Evolutionary conservation across 495 filamentous ascomycete species (phyloP).

Genomic region (Oleoguttula mirabilis): DNA sequence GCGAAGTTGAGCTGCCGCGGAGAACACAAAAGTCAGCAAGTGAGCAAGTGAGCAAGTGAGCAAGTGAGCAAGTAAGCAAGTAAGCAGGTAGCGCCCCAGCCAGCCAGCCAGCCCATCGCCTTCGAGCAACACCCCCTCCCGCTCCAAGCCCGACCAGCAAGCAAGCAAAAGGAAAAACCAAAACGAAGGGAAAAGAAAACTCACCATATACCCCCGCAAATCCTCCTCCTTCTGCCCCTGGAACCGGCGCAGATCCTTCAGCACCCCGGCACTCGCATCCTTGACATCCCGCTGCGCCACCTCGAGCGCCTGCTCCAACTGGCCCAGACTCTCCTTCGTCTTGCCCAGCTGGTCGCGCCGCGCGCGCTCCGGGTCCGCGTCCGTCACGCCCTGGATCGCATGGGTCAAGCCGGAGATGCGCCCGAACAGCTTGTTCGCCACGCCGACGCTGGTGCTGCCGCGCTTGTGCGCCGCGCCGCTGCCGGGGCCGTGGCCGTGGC

Average conservation of each 20-base stretch:
- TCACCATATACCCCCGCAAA: constrained; percentile 87
- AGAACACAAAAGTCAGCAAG: constrained; percentile 13
- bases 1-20: constrained; percentile 80
- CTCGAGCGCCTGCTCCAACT: constrained; percentile 77
- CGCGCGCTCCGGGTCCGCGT: constrained; percentile 87
- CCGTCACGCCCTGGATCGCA: constrained; percentile 88
- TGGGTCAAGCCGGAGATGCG: constrained; percentile 58
- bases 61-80: constrained; percentile 11
- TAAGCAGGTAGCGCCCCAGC: too few species aligned
- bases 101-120: too few species aligned
- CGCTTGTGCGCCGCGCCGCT: constrained; percentile 47
- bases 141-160: too few species aligned
- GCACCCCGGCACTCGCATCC: constrained; percentile 72
- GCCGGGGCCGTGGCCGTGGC: neutral
- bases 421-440: constrained; percentile 88
- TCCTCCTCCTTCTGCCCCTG: constrained; percentile 91
- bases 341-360: constrained; percentile 89
- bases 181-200: constrained; percentile 25
- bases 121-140: too few species aligned
- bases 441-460: constrained; percentile 44
- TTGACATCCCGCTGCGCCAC: constrained; percentile 83
- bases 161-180: neutral
- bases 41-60: neutral
- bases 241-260: constrained; percentile 83
- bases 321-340: constrained; percentile 62